Percentiles rank a stretch among this genome's conserved stretches.
phyloP scores from a whole-genome alignment of 495 filamentous ascomycete species.

The Xanthoparmelia taractica region DNA sequence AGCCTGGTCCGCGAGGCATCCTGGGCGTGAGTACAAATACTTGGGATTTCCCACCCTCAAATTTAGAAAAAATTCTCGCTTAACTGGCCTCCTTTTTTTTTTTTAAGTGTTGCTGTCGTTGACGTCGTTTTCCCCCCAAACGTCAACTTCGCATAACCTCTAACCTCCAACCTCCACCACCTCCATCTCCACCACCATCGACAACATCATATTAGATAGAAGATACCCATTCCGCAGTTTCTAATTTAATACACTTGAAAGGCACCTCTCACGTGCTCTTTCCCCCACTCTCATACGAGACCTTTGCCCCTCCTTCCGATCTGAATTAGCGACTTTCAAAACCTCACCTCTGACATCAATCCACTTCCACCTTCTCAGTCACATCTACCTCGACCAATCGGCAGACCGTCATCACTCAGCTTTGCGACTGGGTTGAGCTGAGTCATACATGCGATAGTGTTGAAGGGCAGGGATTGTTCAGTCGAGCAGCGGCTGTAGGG shows the following conservation, averaged over 20 bases:
- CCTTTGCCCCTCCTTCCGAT: conserved; percentile 25
- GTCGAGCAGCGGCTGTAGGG: conserved; percentile 49
- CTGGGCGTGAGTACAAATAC: conserved; percentile 10
- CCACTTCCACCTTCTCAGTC: conserved; percentile 2
- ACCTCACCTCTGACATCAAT: conserved; percentile 19
- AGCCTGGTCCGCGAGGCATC: conserved; percentile 1
- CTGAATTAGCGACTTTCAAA: conserved; percentile 29
- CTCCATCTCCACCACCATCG: not conserved
- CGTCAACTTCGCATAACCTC: conserved; percentile 5
- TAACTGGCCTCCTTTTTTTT: conserved; percentile 9
- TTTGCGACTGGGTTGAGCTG: conserved; percentile 1
- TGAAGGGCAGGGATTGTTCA: conserved; percentile 17
- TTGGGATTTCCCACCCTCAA: conserved; percentile 6
- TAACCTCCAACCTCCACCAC: not conserved
- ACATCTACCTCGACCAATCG: conserved; percentile 8
- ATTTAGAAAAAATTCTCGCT: conserved; percentile 13
- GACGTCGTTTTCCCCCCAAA: conserved; percentile 15
- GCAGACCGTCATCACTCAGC: not conserved
- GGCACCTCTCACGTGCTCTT: conserved; percentile 18
- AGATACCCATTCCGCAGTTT: conserved; percentile 16
- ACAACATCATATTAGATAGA: conserved; percentile 19
- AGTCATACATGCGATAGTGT: conserved; percentile 11
- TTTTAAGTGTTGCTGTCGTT: conserved; percentile 16
- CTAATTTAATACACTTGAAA: conserved; percentile 28
- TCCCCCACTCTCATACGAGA: conserved; percentile 27